Conservation (phyloP, 306 rosid species). For the Rubus idaeus region DNA sequence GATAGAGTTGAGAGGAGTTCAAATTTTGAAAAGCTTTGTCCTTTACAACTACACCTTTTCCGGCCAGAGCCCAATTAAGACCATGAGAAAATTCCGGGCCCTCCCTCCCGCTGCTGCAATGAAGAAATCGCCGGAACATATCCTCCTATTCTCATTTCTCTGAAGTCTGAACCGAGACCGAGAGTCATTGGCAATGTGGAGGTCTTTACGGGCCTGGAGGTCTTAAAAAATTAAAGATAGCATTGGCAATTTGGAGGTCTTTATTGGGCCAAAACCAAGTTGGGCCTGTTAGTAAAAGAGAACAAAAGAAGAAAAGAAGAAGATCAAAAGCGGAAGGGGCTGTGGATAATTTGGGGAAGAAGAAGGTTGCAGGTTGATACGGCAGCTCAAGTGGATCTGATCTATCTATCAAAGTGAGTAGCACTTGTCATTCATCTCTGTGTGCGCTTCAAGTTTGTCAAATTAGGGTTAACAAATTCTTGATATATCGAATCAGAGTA, state of each 20-base stretch:
- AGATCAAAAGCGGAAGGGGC: background rate
- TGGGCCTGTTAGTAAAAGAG: background rate
- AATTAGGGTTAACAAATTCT: background rate
- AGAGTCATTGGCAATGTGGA: too few species aligned
- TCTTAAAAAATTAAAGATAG: too few species aligned
- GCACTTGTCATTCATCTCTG: background rate
- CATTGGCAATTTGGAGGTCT: background rate
- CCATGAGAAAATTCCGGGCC: constrained; percentile 24
- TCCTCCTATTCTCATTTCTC: background rate
- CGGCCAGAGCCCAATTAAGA: constrained; percentile 43
- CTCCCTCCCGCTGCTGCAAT: constrained; percentile 13
- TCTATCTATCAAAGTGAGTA: background rate
- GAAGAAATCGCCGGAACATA: background rate
- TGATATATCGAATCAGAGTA: background rate
- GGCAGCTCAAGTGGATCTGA: background rate
- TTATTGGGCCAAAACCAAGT: constrained; percentile 3
- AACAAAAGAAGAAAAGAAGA: background rate
- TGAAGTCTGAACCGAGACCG: too few species aligned
- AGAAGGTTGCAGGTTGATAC: background rate
- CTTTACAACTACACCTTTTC: constrained; percentile 39
- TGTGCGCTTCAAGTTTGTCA: background rate
- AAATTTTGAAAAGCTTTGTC: constrained; percentile 41
- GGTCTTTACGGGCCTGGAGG: background rate
- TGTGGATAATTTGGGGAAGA: background rate
- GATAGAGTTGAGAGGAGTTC: constrained; percentile 34